phyloP scores from a whole-genome alignment of 306 rosid genomes.

The Acacia acuminata region DNA sequence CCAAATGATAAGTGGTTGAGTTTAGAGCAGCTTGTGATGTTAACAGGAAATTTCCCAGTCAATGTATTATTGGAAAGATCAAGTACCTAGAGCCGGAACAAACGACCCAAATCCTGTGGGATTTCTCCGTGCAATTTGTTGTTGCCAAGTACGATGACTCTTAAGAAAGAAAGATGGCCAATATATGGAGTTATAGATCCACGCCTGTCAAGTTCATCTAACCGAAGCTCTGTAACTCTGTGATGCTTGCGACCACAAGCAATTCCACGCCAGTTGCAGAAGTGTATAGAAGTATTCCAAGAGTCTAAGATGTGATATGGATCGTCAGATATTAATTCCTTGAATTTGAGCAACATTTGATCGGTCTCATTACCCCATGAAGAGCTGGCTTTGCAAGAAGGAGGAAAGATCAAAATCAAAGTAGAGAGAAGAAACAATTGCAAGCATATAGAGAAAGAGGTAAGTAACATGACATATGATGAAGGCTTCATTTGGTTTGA shows the following conservation, averaged over 20 bases:
- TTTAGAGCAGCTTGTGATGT: not conserved
- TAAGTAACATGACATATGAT: no score
- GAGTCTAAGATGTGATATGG: not conserved
- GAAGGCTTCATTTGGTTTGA: no score
- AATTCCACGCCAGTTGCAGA: not conserved
- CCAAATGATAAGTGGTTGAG: not conserved
- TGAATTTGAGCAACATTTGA: not conserved
- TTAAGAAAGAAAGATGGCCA: slow-evolving; percentile 34
- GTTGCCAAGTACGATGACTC: not conserved
- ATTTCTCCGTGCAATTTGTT: slow-evolving; percentile 14
- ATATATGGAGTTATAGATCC: slow-evolving; percentile 31
- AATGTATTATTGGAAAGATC: not conserved
- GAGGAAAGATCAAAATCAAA: no score
- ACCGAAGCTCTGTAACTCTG: slow-evolving; percentile 8
- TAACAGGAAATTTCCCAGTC: slow-evolving; percentile 17
- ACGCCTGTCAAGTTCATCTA: not conserved
- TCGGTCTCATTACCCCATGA: no score
- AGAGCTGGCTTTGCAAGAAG: no score
- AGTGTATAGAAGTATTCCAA: not conserved
- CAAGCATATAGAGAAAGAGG: no score
- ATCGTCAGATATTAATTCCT: not conserved
- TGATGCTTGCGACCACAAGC: slow-evolving; percentile 2
- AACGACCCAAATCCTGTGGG: slow-evolving; percentile 10
- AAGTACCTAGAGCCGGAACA: not conserved
- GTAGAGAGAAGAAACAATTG: no score